Evolutionary conservation across 192 early-diverging fungal genomes (phyloP), one percentile per base, ranked within the genome.

Genomic region (Linnemannia schmuckeri): DNA sequence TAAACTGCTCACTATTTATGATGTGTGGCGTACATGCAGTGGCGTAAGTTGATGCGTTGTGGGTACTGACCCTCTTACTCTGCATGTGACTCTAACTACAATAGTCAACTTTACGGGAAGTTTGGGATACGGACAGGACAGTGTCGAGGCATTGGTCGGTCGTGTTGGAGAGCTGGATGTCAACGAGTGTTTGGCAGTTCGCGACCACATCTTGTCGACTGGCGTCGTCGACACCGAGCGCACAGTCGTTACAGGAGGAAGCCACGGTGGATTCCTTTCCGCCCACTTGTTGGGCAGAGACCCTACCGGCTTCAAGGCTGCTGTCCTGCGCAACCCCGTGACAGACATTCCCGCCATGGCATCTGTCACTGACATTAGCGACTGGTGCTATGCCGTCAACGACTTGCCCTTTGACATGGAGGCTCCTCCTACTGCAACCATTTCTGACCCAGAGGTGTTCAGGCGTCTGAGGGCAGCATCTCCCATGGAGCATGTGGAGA

Each of bases 51-150:
- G 30, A 24, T 33, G n/a, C 22, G 84, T 33, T 41, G 35, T 37
- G 12, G 15, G 33, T 85, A 30, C 35, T 54, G 66, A 35, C 20
- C 18, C 15, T 38, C n/a, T 12, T 5, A 44, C 68, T 37, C 24
- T 20, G 44, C 30, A 15, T 80, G 24, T 9, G 37, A 6, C 30
- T 75, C 27, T 4, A 38, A 15, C 49, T 73, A 22, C 55, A 61
- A 33, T 75, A 82, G 92, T 96, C 78, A 97, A 97, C 81, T 97
- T 95, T 83, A 93, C 95, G 4, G 96, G 96, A 22, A 94, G 94
- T 68, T 85, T 92, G 70, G 96, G 96, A 27, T 96, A 92, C 88
- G 96, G 96, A n/a, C 93, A 96, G 74, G 89, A 90, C 46, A 88
- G 90, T 33, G 89, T 96, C 9, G 88, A 94, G 38, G 87, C 83